Percentiles rank a stretch among this genome's conserved stretches.
phyloP scores from a whole-genome alignment of 768 basidiomycete species.

The Leccinum variicolor region DNA sequence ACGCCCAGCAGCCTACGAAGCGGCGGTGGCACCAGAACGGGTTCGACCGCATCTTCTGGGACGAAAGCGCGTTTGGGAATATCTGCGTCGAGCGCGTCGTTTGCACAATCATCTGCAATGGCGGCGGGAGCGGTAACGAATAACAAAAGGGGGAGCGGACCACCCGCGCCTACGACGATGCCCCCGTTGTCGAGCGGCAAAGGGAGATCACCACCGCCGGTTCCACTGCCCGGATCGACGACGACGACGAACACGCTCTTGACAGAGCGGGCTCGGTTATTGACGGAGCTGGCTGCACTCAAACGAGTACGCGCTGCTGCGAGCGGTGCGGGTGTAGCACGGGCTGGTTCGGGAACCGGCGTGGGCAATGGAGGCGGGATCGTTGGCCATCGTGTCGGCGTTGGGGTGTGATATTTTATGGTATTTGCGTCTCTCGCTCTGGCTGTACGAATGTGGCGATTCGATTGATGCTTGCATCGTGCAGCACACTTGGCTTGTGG shows the following conservation, averaged over 20 bases:
- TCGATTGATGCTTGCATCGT: neutral
- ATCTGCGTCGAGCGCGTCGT: neutral
- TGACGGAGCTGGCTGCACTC: conserved; percentile 52
- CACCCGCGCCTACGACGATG: neutral
- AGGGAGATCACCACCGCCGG: neutral
- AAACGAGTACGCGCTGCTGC: conserved; percentile 22
- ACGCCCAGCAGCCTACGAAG: neutral
- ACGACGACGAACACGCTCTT: conserved; percentile 47
- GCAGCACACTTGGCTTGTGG: neutral
- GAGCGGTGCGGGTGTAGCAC: conserved; percentile 1
- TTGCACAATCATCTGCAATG: neutral
- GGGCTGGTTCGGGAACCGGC: neutral
- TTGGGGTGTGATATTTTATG: conserved; percentile 4
- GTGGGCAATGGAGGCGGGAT: neutral
- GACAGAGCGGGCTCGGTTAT: conserved; percentile 53
- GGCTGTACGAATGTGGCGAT: neutral
- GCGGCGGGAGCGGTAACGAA: neutral
- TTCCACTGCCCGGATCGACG: conserved; percentile 28
- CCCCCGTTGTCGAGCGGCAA: neutral
- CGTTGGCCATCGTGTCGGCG: conserved; percentile 3
- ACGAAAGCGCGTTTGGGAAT: neutral
- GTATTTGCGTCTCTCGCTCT: neutral
- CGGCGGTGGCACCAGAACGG: neutral
- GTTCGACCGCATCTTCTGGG: neutral
- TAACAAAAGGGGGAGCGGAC: neutral